Conservation (phyloP, 345 rosid species). For the Clausena lansium region DNA sequence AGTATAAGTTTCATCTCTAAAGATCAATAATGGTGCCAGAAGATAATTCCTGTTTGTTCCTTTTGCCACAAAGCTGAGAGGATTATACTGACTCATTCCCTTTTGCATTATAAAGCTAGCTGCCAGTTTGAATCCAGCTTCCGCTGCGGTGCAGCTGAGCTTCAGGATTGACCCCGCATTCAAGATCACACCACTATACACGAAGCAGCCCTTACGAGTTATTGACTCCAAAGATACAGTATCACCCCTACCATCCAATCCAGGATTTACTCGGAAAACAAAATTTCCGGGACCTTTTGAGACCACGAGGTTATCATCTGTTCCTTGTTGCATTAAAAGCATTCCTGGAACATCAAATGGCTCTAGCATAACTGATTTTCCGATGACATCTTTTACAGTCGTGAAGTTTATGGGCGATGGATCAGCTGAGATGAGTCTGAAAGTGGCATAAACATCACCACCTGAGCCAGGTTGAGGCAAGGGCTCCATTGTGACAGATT, state of each 20-base stretch:
- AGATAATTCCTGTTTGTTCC: constrained; percentile 36
- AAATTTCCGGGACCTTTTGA: constrained; percentile 9
- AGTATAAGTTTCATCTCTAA: constrained; percentile 48
- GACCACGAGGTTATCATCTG: constrained; percentile 15
- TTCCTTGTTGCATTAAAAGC: constrained; percentile 34
- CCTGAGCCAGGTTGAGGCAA: constrained; percentile 38
- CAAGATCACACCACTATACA: constrained; percentile 20
- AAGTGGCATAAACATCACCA: constrained; percentile 36
- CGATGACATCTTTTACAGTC: constrained; percentile 17
- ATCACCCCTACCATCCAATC: constrained; percentile 35
- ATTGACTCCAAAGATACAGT: constrained; percentile 41
- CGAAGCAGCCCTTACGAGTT: constrained; percentile 30
- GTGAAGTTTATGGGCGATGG: constrained; percentile 8
- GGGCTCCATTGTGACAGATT: constrained; percentile 35
- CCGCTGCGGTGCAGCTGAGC: constrained; percentile 30
- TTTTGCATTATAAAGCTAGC: constrained; percentile 34
- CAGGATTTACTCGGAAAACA: constrained; percentile 32
- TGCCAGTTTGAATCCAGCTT: constrained; percentile 16
- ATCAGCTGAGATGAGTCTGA: constrained; percentile 33
- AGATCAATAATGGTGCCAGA: constrained; percentile 41
- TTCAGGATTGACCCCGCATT: constrained; percentile 21
- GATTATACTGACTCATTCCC: constrained; percentile 37
- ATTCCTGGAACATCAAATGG: constrained; percentile 48
- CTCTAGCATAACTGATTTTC: constrained; percentile 39
- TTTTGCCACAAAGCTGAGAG: constrained; percentile 44